These are phyloP conservation scores for Pseudogymnoascus sp. DNA, from an alignment of 2,329 filamentous ascomycete species.

Conservation along the genomic window DNA sequence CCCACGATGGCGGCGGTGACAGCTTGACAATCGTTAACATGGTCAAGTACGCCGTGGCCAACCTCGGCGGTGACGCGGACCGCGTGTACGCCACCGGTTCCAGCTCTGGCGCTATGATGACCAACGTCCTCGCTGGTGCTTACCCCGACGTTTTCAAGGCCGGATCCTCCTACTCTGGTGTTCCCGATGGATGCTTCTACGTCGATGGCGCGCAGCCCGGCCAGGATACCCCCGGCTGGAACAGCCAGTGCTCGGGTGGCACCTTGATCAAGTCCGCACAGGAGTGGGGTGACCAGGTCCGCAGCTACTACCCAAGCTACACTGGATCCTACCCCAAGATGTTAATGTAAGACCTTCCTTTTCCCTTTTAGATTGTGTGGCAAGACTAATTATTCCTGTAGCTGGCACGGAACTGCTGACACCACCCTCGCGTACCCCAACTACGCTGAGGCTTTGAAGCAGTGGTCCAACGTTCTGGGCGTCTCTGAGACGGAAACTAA, in stretches of 20 bases:
- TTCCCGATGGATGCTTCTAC: slow-evolving; percentile 38
- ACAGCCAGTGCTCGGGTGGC: slow-evolving; percentile 40
- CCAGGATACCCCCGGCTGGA: slow-evolving; percentile 41
- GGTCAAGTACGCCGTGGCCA: slow-evolving; percentile 47
- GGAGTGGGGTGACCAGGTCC: slow-evolving; percentile 42
- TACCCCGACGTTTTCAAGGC: slow-evolving; percentile 44
- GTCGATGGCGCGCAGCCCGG: slow-evolving; percentile 34
- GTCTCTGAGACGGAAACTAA: background rate
- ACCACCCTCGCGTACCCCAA: slow-evolving; percentile 33
- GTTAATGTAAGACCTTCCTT: slow-evolving; percentile 20
- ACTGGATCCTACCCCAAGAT: slow-evolving; percentile 36
- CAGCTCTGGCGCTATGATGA: slow-evolving; percentile 45
- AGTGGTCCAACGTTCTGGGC: slow-evolving; percentile 42
- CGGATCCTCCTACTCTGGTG: slow-evolving; percentile 38
- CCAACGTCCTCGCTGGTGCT: slow-evolving; percentile 40
- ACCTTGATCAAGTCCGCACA: slow-evolving; percentile 28
- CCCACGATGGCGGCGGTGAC: slow-evolving; percentile 51
- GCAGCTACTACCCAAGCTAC: slow-evolving; percentile 33
- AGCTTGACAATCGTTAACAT: slow-evolving; percentile 51
- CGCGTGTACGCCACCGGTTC: slow-evolving; percentile 49
- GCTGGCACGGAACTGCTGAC: slow-evolving; percentile 34
- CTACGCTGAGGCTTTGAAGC: slow-evolving; percentile 37
- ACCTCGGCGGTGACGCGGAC: slow-evolving; percentile 44
- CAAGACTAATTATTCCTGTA: slow-evolving; percentile 14
- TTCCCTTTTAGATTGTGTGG: background rate